Conservation (phyloP, 108 stramenopile species). For the Epithemia pelagica region DNA sequence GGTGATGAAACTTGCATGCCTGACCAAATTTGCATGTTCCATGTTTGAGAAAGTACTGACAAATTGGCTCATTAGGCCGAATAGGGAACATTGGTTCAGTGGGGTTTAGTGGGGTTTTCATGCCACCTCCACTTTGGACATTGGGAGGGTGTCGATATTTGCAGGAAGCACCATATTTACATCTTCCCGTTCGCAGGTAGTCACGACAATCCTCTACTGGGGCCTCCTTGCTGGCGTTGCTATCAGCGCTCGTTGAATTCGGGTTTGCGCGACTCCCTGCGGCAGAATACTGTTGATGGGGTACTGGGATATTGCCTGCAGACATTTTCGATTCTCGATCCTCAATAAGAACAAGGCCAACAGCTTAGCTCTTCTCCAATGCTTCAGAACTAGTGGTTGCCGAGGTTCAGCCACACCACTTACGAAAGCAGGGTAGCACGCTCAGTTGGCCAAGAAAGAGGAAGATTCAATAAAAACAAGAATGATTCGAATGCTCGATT, state of each 20-base stretch:
- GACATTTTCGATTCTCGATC: neutral
- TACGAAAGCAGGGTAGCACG: neutral
- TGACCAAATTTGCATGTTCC: constrained; percentile 92
- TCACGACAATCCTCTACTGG: constrained; percentile 73
- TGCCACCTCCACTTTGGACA: constrained; percentile 82
- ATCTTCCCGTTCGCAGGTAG: constrained; percentile 83
- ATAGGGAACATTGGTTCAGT: constrained; percentile 78
- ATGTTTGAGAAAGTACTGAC: constrained; percentile 89
- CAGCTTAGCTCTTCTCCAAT: too few relatives aligned
- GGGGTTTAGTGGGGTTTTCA: constrained; percentile 60
- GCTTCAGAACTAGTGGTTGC: too few relatives aligned
- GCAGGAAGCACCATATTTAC: constrained; percentile 89
- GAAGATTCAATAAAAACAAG: neutral
- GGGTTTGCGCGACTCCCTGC: neutral
- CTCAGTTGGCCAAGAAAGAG: too few relatives aligned
- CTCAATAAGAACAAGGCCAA: too few relatives aligned
- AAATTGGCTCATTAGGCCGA: constrained; percentile 76
- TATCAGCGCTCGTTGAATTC: neutral
- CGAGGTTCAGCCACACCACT: neutral
- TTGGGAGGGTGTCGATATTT: constrained; percentile 87
- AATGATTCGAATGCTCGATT: neutral
- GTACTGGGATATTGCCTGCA: neutral
- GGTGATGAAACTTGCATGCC: constrained; percentile 88
- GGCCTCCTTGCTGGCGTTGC: neutral
- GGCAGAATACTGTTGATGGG: neutral